Evolutionary conservation across 2,329 filamentous ascomycete genomes (phyloP).

Genomic region (Alternaria triticina): DNA sequence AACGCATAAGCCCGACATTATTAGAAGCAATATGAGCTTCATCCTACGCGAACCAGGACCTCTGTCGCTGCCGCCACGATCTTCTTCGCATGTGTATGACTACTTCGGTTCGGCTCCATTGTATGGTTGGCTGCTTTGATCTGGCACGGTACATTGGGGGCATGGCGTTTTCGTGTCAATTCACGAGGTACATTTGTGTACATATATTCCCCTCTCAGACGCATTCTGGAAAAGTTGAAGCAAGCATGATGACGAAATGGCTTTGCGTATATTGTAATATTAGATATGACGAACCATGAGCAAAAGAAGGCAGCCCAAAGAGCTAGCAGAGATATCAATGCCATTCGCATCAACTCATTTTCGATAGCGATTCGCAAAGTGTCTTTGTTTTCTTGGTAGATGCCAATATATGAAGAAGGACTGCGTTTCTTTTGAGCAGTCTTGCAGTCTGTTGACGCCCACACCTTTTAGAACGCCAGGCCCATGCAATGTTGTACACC

Average conservation of each 20-base stretch:
- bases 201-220: slow-evolving; percentile 42
- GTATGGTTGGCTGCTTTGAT: slow-evolving; percentile 10
- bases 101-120: slow-evolving; percentile 20
- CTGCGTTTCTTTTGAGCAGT: neutral
- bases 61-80: neutral
- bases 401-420: neutral
- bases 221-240: slow-evolving; percentile 24
- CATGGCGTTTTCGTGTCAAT: slow-evolving; percentile 22
- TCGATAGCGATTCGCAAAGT: neutral
- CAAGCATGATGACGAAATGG: slow-evolving; percentile 5
- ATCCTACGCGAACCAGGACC: neutral
- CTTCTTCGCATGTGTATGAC: slow-evolving; percentile 28
- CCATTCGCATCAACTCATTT: slow-evolving; percentile 4
- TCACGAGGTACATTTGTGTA: slow-evolving; percentile 24
- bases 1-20: slow-evolving; percentile 59
- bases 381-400: neutral
- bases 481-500: slow-evolving; percentile 36
- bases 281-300: slow-evolving; percentile 23
- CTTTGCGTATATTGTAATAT: slow-evolving; percentile 29
- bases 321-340: slow-evolving; percentile 8
- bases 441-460: slow-evolving; percentile 9
- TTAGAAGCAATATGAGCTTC: neutral
- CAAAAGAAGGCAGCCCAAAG: neutral
- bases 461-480: slow-evolving; percentile 28
- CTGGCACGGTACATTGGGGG: slow-evolving; percentile 22